These are phyloP conservation scores for Colletotrichum theobromicola DNA, from an alignment of 2,329 filamentous ascomycete genomes.

Conservation along the genomic window DNA sequence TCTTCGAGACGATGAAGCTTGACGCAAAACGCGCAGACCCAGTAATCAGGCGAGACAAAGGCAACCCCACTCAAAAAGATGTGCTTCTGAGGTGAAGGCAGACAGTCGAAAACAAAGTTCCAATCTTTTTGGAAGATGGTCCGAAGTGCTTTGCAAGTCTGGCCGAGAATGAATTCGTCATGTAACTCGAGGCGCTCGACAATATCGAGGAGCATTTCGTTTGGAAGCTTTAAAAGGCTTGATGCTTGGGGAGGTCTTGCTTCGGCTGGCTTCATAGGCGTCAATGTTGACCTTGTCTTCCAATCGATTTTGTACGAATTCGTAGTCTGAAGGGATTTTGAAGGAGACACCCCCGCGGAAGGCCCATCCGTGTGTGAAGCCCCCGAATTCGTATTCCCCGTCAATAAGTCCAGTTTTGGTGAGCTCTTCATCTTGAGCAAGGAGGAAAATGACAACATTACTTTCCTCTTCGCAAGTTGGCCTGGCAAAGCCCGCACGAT, in stretches of 20 bases:
- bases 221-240: neutral
- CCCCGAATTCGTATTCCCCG: neutral
- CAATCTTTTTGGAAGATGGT: neutral
- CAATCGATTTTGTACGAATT: neutral
- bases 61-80: neutral
- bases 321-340: too few species aligned
- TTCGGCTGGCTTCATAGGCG: neutral
- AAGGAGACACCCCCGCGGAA: too few species aligned
- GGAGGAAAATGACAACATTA: neutral
- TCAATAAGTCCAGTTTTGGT: fast-evolving
- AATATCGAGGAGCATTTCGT: neutral
- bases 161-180: neutral
- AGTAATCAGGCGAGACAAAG: neutral
- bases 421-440: neutral
- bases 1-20: neutral
- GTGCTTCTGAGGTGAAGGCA: neutral
- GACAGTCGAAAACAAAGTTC: neutral
- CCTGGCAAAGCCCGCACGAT: neutral
- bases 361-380: fast-evolving
- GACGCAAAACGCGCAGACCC: neutral
- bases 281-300: fast-evolving
- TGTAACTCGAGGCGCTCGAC: neutral
- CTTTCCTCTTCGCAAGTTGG: neutral
- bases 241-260: neutral
- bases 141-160: neutral